These are phyloP conservation scores for Spergularia bocconei DNA, from an alignment of 148 eudicot species.

Conservation along the genomic window DNA sequence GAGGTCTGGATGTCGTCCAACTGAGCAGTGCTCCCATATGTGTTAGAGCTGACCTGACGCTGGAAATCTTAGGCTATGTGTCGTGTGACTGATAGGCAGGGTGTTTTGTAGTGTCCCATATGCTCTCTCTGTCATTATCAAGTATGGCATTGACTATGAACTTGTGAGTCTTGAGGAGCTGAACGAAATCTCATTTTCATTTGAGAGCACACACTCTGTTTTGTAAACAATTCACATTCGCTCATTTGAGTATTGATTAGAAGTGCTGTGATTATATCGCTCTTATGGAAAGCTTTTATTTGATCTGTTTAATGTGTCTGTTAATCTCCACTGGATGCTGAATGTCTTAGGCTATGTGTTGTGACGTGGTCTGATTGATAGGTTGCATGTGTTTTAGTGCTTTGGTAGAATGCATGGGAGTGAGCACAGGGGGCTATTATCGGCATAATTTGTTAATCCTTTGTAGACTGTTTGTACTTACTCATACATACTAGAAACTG, in stretches of 20 bases:
- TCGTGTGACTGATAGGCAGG: not conserved
- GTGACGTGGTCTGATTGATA: not conserved
- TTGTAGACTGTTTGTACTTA: not conserved
- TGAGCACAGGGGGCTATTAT: not conserved
- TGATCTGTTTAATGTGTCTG: not conserved
- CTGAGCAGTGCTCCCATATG: constrained; percentile 32
- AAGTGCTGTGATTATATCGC: not conserved
- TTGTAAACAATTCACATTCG: not conserved
- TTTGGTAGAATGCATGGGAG: not conserved
- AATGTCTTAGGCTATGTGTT: not conserved
- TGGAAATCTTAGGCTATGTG: constrained; percentile 1
- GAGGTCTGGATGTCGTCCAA: constrained; percentile 46
- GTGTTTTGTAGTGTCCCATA: not conserved
- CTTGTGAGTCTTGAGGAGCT: not conserved
- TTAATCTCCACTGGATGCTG: not conserved
- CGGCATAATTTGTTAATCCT: not conserved
- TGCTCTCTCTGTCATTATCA: not conserved
- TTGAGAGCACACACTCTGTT: not conserved
- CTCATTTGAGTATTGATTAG: not conserved
- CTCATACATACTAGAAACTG: not conserved
- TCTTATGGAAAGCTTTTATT: not conserved
- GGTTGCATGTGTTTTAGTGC: not conserved
- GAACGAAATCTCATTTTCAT: not conserved
- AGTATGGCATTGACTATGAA: not conserved
- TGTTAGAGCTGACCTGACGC: constrained; percentile 8